A percentile compares a stretch with the other conserved stretches of the same genome.
phyloP scores from a whole-genome alignment of 805 yeast genomes.

The Ogataea philodendri region DNA sequence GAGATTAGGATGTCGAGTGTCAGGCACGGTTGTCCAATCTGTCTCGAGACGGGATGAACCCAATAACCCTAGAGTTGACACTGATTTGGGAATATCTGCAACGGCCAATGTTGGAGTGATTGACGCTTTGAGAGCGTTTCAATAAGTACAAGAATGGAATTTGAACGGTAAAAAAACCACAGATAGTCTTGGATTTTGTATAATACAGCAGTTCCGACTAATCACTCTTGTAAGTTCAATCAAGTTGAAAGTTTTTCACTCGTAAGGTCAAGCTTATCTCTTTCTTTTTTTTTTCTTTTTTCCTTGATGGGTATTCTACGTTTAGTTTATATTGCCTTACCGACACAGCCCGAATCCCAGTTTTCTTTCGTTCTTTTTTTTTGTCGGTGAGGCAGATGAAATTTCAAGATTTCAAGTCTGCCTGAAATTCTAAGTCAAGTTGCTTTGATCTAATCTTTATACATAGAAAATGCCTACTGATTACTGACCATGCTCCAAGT shows the following conservation, averaged over 20 bases:
- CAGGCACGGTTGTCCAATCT: slow-evolving; percentile 1
- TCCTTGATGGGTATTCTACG: too few species aligned
- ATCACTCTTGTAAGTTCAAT: too few species aligned
- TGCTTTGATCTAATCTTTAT: slow-evolving; percentile 7
- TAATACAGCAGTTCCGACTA: too few species aligned
- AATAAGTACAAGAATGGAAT: too few species aligned
- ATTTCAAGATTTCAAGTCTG: slow-evolving; percentile 5
- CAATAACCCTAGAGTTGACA: slow-evolving; percentile 3
- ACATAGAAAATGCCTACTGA: slow-evolving; percentile 5
- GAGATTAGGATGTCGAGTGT: neutral
- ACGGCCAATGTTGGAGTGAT: slow-evolving; percentile 3
- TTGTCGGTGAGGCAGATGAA: too few species aligned
- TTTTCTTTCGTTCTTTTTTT: slow-evolving; percentile 2
- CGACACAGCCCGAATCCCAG: slow-evolving; percentile 8
- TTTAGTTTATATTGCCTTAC: too few species aligned
- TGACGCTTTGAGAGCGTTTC: too few species aligned
- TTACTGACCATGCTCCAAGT: too few species aligned
- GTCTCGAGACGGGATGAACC: slow-evolving; percentile 5
- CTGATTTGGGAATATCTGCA: slow-evolving; percentile 1
- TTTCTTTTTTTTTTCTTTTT: slow-evolving; percentile 6
- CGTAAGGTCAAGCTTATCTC: slow-evolving; percentile 10
- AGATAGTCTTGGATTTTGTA: neutral
- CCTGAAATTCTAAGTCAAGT: slow-evolving; percentile 1
- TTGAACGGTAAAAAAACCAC: too few species aligned
- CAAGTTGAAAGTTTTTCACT: too few species aligned